A percentile compares a stretch with the other conserved stretches of the same genome.
phyloP scores from a whole-genome alignment of 768 basidiomycete species.

The Calvatia gigantea region DNA sequence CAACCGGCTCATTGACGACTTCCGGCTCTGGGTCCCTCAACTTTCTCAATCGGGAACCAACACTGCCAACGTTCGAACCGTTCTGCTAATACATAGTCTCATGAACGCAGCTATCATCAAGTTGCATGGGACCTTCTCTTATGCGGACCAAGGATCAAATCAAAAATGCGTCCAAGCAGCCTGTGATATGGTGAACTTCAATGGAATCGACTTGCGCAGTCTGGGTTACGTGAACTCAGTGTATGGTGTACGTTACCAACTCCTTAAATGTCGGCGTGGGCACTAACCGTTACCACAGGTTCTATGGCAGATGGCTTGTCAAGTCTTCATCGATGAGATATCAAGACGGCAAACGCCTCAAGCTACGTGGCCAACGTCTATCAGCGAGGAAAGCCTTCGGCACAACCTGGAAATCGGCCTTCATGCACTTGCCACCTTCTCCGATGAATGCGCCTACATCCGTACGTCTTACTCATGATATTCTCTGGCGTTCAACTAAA shows the following conservation, averaged over 20 bases:
- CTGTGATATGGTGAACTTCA: slow-evolving; percentile 37
- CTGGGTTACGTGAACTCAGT: slow-evolving; percentile 44
- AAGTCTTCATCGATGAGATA: slow-evolving; percentile 45
- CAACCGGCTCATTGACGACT: slow-evolving; percentile 40
- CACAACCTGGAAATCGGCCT: slow-evolving; percentile 36
- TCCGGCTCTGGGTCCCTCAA: slow-evolving; percentile 32
- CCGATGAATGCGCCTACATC: slow-evolving; percentile 40
- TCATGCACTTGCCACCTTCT: slow-evolving; percentile 38
- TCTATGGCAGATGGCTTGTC: slow-evolving; percentile 43
- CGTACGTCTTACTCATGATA: slow-evolving; percentile 30
- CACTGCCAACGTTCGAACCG: slow-evolving; percentile 31
- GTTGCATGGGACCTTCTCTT: slow-evolving; percentile 46
- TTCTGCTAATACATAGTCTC: slow-evolving; percentile 46
- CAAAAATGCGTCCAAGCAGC: slow-evolving; percentile 42
- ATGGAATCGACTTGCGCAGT: slow-evolving; percentile 34
- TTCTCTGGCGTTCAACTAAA: slow-evolving; percentile 10
- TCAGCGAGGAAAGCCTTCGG: slow-evolving; percentile 39
- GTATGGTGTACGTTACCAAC: slow-evolving; percentile 41
- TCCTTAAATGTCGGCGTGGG: slow-evolving; percentile 11
- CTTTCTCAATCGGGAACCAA: slow-evolving; percentile 27
- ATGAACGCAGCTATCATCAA: slow-evolving; percentile 48
- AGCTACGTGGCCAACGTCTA: slow-evolving; percentile 25
- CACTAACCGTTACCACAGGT: slow-evolving; percentile 27
- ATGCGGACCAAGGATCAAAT: slow-evolving; percentile 37
- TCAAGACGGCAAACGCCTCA: slow-evolving; percentile 34